A percentile compares a stretch with the other conserved stretches of the same genome.
These are phyloP conservation scores for Kodamaea kaohsiungensis DNA, from an alignment of 805 yeast genomes.

Conservation along the genomic window DNA sequence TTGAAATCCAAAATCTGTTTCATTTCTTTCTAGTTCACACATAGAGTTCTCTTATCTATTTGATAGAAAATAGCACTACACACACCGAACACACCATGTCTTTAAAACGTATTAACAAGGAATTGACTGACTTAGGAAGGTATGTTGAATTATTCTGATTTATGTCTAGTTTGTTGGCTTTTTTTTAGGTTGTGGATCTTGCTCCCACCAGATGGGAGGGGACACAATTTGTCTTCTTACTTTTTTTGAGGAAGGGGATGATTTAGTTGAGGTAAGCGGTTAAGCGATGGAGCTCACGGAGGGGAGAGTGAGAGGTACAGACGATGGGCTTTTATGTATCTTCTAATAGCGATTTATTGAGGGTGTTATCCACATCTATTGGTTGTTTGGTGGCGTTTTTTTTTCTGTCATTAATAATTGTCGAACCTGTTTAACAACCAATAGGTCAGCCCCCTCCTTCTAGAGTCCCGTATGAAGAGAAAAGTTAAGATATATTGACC, in stretches of 20 bases:
- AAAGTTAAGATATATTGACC: no score
- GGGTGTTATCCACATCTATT: not conserved
- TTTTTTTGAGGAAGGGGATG: not conserved
- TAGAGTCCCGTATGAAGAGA: not conserved
- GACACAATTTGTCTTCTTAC: not conserved
- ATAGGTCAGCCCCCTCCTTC: not conserved
- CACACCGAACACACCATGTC: conserved; percentile 66
- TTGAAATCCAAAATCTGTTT: conserved; percentile 6
- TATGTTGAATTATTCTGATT: conserved; percentile 43
- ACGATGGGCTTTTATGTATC: not conserved
- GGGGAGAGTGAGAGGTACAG: not conserved
- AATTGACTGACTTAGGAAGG: conserved; percentile 92
- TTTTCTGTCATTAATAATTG: conserved; percentile 1
- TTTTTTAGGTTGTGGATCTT: not conserved
- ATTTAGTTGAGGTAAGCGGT: not conserved
- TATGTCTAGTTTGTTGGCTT: not conserved
- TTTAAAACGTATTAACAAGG: conserved; percentile 92
- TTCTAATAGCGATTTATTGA: not conserved
- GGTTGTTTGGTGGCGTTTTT: conserved; percentile 3
- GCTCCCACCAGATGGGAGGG: not conserved
- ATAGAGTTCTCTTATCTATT: conserved; percentile 11
- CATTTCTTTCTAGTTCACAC: conserved; percentile 6
- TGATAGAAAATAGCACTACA: conserved; percentile 4
- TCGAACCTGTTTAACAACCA: not conserved
- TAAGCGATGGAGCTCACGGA: not conserved